Conservation (phyloP, 2,329 filamentous ascomycete species). For the Fusarium verticillioides region DNA sequence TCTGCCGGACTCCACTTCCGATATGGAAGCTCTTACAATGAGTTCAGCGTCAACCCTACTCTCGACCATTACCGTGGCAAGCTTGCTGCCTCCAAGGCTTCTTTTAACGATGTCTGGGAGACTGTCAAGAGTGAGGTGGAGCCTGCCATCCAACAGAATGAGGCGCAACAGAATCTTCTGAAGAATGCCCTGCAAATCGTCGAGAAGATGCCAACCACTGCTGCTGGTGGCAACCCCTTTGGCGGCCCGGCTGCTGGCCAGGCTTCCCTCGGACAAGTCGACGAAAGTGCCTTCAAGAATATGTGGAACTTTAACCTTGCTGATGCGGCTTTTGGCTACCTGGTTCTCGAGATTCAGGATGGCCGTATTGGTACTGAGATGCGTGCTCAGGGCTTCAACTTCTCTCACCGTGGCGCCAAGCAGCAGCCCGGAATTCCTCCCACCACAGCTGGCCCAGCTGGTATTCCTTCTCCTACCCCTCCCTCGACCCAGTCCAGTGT, state of each 20-base stretch:
- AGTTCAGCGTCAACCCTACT: slow-evolving; percentile 98
- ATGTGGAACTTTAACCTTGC: slow-evolving; percentile 99
- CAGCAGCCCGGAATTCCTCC: slow-evolving; percentile 61
- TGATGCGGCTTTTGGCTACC: slow-evolving; percentile 95
- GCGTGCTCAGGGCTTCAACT: slow-evolving; percentile 99
- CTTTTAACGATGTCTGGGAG: slow-evolving; percentile 99
- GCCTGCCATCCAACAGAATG: slow-evolving; percentile 91
- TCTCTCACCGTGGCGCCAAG: slow-evolving; percentile 93
- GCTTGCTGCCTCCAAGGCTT: slow-evolving; percentile 96
- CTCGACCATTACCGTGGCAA: slow-evolving; percentile 98
- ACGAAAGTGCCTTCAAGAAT: slow-evolving; percentile 99
- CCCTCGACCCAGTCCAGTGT: slow-evolving; percentile 51
- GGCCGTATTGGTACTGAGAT: slow-evolving; percentile 98
- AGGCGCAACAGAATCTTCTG: slow-evolving; percentile 90
- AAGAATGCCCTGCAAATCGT: slow-evolving; percentile 93
- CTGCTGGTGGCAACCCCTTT: slow-evolving; percentile 96
- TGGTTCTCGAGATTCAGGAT: slow-evolving; percentile 94
- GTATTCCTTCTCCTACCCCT: slow-evolving; percentile 51
- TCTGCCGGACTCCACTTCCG: slow-evolving; percentile 98
- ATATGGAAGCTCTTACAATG: slow-evolving; percentile 99
- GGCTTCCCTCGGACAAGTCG: slow-evolving; percentile 83
- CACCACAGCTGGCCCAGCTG: slow-evolving; percentile 42
- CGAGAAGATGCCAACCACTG: slow-evolving; percentile 97
- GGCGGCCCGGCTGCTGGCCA: slow-evolving; percentile 83
- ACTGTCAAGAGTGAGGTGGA: slow-evolving; percentile 97